Percentiles rank a stretch among this genome's conserved stretches.
Conservation (phyloP, 192 early-diverging fungal genomes). For the Spizellomyces sp. region DNA sequence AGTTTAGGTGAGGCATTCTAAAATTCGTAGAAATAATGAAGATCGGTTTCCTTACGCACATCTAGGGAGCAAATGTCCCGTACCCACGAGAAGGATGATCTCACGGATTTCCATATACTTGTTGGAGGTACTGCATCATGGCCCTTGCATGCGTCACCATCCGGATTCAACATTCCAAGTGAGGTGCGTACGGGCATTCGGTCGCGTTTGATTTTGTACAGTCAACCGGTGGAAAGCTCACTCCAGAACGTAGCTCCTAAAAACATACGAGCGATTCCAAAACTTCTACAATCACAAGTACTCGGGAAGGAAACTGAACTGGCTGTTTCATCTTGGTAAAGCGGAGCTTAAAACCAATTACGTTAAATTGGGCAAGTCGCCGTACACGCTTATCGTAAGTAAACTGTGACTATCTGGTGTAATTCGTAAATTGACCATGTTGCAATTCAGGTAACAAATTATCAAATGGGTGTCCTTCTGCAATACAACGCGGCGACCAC, state of each 20-base stretch:
- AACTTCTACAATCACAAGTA: conserved; percentile 88
- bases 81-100: conserved; percentile 48
- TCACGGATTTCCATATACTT: conserved; percentile 80
- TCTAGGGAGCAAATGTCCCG: conserved; percentile 47
- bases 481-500: conserved; percentile 82
- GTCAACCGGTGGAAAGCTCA: no score
- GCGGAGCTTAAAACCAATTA: conserved; percentile 94
- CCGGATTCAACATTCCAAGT: conserved; percentile 83
- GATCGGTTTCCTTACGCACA: background rate
- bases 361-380: conserved; percentile 70
- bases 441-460: background rate
- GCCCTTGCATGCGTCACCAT: conserved; percentile 81
- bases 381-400: conserved; percentile 74
- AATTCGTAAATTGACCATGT: background rate
- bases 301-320: conserved; percentile 87
- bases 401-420: background rate
- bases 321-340: conserved; percentile 89
- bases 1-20: conserved; percentile 68
- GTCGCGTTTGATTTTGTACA: no score
- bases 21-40: background rate
- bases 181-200: conserved; percentile 51
- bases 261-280: conserved; percentile 83
- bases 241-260: conserved; percentile 54
- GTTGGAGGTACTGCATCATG: conserved; percentile 87
- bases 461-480: conserved; percentile 90